Percentiles rank a stretch among this genome's conserved stretches.
phyloP scores from a whole-genome alignment of 768 basidiomycete species.

The Russula emetica region DNA sequence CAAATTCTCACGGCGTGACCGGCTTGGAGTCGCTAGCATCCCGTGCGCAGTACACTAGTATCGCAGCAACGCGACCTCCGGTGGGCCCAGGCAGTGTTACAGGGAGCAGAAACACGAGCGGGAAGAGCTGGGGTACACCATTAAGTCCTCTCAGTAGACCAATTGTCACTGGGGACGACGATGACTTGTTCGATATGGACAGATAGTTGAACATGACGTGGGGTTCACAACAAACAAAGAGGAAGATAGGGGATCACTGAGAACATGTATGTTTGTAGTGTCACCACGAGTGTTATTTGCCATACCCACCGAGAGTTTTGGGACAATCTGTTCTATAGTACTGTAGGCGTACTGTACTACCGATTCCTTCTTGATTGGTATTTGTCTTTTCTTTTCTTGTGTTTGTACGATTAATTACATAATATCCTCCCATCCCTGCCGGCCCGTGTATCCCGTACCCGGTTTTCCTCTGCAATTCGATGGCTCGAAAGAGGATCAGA shows the following conservation, averaged over 20 bases:
- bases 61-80: slow-evolving; percentile 32
- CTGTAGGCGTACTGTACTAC: slow-evolving; percentile 1
- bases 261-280: slow-evolving; percentile 22
- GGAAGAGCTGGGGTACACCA: slow-evolving; percentile 40
- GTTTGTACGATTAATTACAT: slow-evolving; percentile 22
- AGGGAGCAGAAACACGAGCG: slow-evolving; percentile 32
- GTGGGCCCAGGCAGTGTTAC: slow-evolving; percentile 26
- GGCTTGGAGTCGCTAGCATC: slow-evolving; percentile 53
- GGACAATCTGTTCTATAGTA: slow-evolving; percentile 18
- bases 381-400: background rate
- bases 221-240: background rate
- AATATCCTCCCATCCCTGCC: background rate
- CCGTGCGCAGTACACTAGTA: slow-evolving; percentile 53
- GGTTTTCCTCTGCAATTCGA: background rate
- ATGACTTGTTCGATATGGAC: slow-evolving; percentile 69
- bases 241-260: background rate
- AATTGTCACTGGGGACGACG: slow-evolving; percentile 58
- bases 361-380: slow-evolving; percentile 21
- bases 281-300: slow-evolving; percentile 13
- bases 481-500: slow-evolving; percentile 32
- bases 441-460: slow-evolving; percentile 5
- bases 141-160: slow-evolving; percentile 62
- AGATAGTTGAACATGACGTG: slow-evolving; percentile 31
- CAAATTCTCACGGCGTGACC: slow-evolving; percentile 30
- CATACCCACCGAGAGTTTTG: slow-evolving; percentile 19